These are phyloP conservation scores for Solanum lignicaule DNA, from an alignment of 257 asterid species.

Conservation along the genomic window DNA sequence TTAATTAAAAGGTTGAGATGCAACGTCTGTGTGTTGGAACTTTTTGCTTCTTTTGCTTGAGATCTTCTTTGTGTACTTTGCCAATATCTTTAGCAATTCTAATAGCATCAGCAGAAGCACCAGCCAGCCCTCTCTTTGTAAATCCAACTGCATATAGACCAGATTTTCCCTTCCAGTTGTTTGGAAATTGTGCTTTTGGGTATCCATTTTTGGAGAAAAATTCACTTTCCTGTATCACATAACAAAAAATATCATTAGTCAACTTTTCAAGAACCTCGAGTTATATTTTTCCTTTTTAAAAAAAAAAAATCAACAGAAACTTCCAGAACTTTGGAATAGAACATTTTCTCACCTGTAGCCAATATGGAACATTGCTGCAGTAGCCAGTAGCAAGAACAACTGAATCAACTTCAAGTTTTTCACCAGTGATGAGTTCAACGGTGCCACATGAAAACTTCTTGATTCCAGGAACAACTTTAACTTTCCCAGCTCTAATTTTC, in stretches of 20 bases:
- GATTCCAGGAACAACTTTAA: slow-evolving; percentile 45
- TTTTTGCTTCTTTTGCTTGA: slow-evolving; percentile 42
- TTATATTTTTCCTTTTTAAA: neutral
- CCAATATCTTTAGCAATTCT: slow-evolving; percentile 47
- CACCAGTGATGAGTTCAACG: slow-evolving; percentile 39
- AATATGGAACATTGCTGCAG: slow-evolving; percentile 53
- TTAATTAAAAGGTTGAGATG: slow-evolving; percentile 42
- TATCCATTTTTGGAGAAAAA: slow-evolving; percentile 44
- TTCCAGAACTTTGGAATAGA: neutral
- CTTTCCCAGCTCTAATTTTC: slow-evolving; percentile 42
- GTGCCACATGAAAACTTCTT: slow-evolving; percentile 16
- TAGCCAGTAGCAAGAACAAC: slow-evolving; percentile 62
- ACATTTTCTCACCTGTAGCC: slow-evolving; percentile 40
- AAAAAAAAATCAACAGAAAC: neutral
- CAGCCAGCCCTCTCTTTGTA: slow-evolving; percentile 59
- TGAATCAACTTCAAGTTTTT: slow-evolving; percentile 32
- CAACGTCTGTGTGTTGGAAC: slow-evolving; percentile 41
- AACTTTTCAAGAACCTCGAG: neutral
- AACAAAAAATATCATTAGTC: neutral
- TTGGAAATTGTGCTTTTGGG: slow-evolving; percentile 48
- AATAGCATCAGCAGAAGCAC: slow-evolving; percentile 54
- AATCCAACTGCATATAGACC: slow-evolving; percentile 65
- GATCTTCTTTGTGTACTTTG: slow-evolving; percentile 35
- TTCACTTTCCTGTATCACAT: slow-evolving; percentile 26
- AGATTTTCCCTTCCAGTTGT: slow-evolving; percentile 57